phyloP scores from a whole-genome alignment of 2,329 filamentous ascomycete species.

The Trichoderma polysporum region DNA sequence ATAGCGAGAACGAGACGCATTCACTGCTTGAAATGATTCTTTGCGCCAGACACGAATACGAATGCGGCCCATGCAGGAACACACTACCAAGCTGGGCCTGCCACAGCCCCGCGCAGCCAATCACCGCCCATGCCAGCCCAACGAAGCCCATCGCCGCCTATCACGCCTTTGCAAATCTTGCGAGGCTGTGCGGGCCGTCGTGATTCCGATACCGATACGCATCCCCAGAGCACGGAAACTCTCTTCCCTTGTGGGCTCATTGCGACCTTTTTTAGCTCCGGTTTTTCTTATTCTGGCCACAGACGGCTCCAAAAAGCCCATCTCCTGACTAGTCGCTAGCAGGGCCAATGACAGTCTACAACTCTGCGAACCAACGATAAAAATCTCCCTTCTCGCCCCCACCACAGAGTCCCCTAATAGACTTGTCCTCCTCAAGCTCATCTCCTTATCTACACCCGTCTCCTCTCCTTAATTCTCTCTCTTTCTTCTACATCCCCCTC shows the following conservation, averaged over 20 bases:
- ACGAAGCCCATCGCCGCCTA: not conserved
- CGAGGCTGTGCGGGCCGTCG: conserved; percentile 11
- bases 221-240: conserved; percentile 18
- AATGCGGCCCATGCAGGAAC: conserved; percentile 19
- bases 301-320: conserved; percentile 9
- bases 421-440: conserved; percentile 4
- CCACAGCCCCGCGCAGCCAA: not conserved
- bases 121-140: not conserved
- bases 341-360: conserved; percentile 18
- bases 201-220: conserved; percentile 14
- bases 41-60: conserved; percentile 18
- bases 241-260: conserved; percentile 17
- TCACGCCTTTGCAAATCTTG: not conserved
- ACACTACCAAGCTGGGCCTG: not conserved
- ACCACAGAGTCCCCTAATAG: conserved; percentile 17
- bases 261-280: not conserved
- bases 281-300: not conserved
- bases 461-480: not conserved
- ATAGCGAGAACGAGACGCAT: not conserved
- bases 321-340: conserved; percentile 23
- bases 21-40: too few relatives aligned
- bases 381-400: conserved; percentile 23
- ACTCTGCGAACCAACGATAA: conserved; percentile 17
- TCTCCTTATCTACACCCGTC: conserved; percentile 20
- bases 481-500: not conserved